Base-by-base conservation (phyloP, 768 basidiomycete genomes). In the Lyophyllum atratum region DNA sequence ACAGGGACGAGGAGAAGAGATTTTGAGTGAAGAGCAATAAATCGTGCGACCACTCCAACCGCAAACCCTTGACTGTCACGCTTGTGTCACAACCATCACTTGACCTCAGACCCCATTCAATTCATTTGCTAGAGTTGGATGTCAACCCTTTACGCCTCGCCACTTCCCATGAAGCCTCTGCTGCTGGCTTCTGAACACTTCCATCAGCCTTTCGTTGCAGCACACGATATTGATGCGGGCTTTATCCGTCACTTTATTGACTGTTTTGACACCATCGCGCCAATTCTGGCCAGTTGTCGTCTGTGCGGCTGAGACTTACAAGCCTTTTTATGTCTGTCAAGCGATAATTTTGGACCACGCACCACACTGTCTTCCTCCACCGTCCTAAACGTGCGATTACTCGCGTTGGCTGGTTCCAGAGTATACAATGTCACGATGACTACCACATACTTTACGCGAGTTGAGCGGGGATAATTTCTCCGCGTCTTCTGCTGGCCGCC, bases 11-110 rank as follows among this genome's bases (percentile, higher is more conserved):
- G 43, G 44, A n/a, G n/a, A n/a, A n/a, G 52, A 56, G 50, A 51
- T 48, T 58, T 62, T 49, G 44, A 49, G 50, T 46, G 58, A 42
- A 58, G 52, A 54, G 40, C 48, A 60, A 65, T 61, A 61, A 55
- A 54, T 61, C 60, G 56, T 56, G 54, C 56, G 52, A 57, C 33
- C 42, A 34, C 61, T 55, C 58, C 47, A 56, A 57, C 54, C 54
- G 49, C 49, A 54, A 49, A 43, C 26, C 48, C 52, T 59, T 49
- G 44, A 39, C 24, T 52, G 59, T 62, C 58, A 58, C 64, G 37
- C 46, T 22, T 6, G 4, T 11, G 54, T 55, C 62, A 61, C 61
- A 45, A 22, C 26, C 49, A 47, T 60, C 56, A 65, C 56, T 54
- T 60, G 61, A 59, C 59, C 33, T 8, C 24, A n/a, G 33, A 1